Evolutionary conservation across 2,329 filamentous ascomycete species (phyloP).

Genomic region (Cladobotryum mycophilum): DNA sequence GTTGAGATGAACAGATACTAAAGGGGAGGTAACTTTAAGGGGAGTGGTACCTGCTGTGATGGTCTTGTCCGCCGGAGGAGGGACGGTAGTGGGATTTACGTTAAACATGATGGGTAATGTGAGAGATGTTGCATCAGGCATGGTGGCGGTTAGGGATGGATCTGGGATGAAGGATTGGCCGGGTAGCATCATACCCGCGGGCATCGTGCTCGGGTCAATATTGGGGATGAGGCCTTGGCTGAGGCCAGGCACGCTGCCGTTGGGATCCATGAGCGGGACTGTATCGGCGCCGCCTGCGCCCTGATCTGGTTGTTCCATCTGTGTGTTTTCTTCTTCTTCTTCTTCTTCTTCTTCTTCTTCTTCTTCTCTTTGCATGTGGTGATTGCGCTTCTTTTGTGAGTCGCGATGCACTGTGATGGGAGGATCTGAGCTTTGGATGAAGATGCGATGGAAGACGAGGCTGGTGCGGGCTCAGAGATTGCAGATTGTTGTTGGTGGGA

Average conservation of each 20-base stretch:
- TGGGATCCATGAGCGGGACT: constrained; percentile 2
- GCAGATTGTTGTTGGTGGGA: not conserved
- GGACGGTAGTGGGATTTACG: constrained; percentile 17
- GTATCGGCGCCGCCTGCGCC: constrained; percentile 4
- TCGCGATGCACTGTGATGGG: not conserved
- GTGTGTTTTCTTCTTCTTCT: too few relatives aligned
- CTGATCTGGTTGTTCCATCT: constrained; percentile 11
- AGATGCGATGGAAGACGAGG: constrained; percentile 1
- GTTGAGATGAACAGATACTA: not conserved
- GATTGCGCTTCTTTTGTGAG: not conserved
- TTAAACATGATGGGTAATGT: constrained; percentile 29
- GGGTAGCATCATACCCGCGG: constrained; percentile 4
- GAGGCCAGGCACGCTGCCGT: constrained; percentile 6
- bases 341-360: too few relatives aligned
- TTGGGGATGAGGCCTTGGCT: constrained; percentile 4
- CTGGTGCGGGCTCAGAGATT: constrained; percentile 3
- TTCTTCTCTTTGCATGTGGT: not conserved
- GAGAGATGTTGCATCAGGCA: constrained; percentile 21
- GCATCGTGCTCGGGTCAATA: constrained; percentile 2
- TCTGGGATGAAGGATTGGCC: constrained; percentile 21
- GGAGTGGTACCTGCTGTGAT: constrained; percentile 29
- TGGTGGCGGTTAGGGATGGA: constrained; percentile 19
- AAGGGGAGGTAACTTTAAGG: not conserved
- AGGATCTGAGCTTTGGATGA: not conserved
- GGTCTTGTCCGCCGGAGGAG: constrained; percentile 15